Base-by-base conservation (phyloP, 805 yeast species). In the Soucietia sequanensis region DNA sequence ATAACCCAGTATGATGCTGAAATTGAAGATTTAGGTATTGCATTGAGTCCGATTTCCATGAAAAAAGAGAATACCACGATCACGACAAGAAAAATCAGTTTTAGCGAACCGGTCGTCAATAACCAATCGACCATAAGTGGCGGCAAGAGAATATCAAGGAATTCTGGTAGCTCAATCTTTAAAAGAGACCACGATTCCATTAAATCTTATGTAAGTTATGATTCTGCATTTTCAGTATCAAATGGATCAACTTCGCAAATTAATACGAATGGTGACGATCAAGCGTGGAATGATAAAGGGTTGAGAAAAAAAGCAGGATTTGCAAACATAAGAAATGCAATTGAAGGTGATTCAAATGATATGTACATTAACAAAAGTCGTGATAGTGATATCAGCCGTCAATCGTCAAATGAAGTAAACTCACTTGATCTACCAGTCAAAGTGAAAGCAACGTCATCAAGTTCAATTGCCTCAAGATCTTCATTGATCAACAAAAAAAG, bases 181-280 rank as follows among this genome's bases (percentile, higher is more conserved):
- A 67, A 60, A 35, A 45, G 62, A 34, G 64, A 62, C 21, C n/a
- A n/a, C n/a, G n/a, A n/a, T n/a, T 71, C 78, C 1, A 45, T 56
- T 3, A 65, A 66, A 39, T 80, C 84, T 1, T 79, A 78, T 45
- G 44, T 78, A 31, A 75, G 82, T 25, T 80, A 80, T 42, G 84
- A 80, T 49, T 78, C 84, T 1, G 74, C 72, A 1, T 59, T 72
- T 27, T 75, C 82, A 6, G 39, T 55, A 12, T 43, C 59, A 10
- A 48, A 45, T 31, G 45, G 21, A n/a, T n/a, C n/a, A n/a, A n/a
- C n/a, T 4, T 43, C 58, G 3, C 34, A 40, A 22, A 41, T 48
- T 5, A 28, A 35, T 2, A 33, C 35, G 6, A 41, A 41, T 10
- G 54, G 44, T 4, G 44, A 35, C 2, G 38, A 38, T 27, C 42